phyloP scores from a whole-genome alignment of 1,284 basidiomycete species.

The Rhodotorula sp. region DNA sequence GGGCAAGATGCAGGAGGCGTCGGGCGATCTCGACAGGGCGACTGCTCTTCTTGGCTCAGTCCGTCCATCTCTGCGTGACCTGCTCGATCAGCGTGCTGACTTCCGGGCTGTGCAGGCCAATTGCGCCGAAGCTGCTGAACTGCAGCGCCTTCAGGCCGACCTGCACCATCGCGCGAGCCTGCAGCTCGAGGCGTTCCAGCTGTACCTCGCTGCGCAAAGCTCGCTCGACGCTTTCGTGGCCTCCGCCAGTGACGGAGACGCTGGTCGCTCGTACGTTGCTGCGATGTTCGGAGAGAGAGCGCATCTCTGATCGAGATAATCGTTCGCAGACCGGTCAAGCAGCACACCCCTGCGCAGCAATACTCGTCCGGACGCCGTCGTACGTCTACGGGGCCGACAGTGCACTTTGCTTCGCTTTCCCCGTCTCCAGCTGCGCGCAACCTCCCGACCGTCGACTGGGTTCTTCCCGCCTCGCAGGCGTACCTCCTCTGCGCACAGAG shows the following conservation, averaged over 20 bases:
- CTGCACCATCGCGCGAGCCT: conserved; percentile 55
- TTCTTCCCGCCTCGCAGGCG: conserved; percentile 68
- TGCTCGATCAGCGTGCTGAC: neutral
- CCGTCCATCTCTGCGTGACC: neutral
- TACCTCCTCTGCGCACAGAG: conserved; percentile 71
- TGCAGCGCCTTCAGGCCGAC: conserved; percentile 63
- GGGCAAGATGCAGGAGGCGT: conserved; percentile 58
- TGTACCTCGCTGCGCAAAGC: conserved; percentile 49
- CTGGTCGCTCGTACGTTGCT: conserved; percentile 5
- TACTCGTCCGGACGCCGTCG: conserved; percentile 52
- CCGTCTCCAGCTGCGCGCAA: conserved; percentile 53
- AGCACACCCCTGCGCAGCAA: conserved; percentile 28
- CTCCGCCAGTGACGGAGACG: conserved; percentile 15
- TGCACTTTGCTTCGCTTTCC: conserved; percentile 25
- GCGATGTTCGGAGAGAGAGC: too few species aligned
- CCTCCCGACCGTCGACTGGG: conserved; percentile 55
- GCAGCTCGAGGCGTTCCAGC: conserved; percentile 57
- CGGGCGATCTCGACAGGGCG: conserved; percentile 34
- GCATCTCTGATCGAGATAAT: too few species aligned
- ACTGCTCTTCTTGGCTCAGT: neutral
- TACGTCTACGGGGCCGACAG: neutral
- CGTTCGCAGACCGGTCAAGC: conserved; percentile 9
- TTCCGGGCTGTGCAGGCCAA: neutral
- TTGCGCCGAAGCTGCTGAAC: conserved; percentile 62
- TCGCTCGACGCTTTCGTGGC: conserved; percentile 49